phyloP scores from a whole-genome alignment of 2,329 filamentous ascomycete species.

The Phyllosticta citriasiana region DNA sequence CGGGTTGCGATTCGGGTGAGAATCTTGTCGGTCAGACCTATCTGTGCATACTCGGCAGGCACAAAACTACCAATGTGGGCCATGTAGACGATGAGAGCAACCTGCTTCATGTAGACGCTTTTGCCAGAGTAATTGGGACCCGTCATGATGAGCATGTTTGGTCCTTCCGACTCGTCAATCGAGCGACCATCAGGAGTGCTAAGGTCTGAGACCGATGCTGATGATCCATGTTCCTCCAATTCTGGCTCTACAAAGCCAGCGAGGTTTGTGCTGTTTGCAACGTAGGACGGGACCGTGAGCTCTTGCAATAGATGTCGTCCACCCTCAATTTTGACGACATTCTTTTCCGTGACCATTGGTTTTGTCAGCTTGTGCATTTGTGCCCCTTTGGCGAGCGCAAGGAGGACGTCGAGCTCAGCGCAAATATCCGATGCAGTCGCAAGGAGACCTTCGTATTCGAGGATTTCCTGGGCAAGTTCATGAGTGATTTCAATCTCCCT shows the following conservation, averaged over 20 bases:
- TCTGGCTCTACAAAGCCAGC: slow-evolving; percentile 32
- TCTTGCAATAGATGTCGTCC: slow-evolving; percentile 83
- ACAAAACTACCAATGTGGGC: slow-evolving; percentile 87
- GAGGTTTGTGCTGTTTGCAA: slow-evolving; percentile 71
- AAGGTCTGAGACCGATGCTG: not conserved
- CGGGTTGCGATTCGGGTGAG: slow-evolving; percentile 73
- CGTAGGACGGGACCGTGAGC: slow-evolving; percentile 65
- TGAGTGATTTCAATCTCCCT: slow-evolving; percentile 85
- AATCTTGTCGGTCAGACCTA: slow-evolving; percentile 89
- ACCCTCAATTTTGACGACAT: slow-evolving; percentile 61
- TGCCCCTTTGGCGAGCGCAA: slow-evolving; percentile 72
- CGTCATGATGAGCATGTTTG: slow-evolving; percentile 71
- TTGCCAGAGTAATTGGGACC: slow-evolving; percentile 97
- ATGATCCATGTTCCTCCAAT: slow-evolving; percentile 17
- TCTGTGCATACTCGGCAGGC: slow-evolving; percentile 62
- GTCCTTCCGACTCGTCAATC: slow-evolving; percentile 21
- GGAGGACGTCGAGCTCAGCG: slow-evolving; percentile 72
- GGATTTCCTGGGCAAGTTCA: slow-evolving; percentile 57
- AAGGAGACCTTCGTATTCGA: slow-evolving; percentile 59
- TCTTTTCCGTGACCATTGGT: slow-evolving; percentile 60
- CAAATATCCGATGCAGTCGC: slow-evolving; percentile 64
- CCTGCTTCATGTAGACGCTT: slow-evolving; percentile 89
- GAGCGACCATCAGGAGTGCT: not conserved
- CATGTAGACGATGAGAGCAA: slow-evolving; percentile 82
- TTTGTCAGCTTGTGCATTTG: slow-evolving; percentile 59